Conservation (phyloP, 2,329 filamentous ascomycete species). For the Capronia coronata region DNA sequence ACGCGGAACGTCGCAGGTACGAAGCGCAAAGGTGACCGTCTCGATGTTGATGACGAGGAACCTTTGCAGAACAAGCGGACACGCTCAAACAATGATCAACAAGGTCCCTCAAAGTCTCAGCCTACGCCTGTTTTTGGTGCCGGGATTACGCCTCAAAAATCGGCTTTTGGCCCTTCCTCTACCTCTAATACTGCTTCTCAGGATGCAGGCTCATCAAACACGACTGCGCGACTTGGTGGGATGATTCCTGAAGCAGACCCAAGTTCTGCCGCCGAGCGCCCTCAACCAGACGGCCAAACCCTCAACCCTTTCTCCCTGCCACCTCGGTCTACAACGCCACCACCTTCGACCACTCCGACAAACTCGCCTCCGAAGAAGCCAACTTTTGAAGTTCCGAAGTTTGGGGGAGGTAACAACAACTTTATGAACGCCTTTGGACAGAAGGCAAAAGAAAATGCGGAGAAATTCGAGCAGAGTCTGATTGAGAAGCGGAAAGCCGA, state of each 20-base stretch:
- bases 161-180: background rate
- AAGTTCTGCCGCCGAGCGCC: background rate
- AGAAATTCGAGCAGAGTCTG: constrained; percentile 39
- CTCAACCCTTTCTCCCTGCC: background rate
- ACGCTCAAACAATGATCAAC: constrained; percentile 10
- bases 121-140: background rate
- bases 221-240: constrained; percentile 4
- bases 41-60: constrained; percentile 19
- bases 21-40: constrained; percentile 31
- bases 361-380: constrained; percentile 26
- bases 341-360: constrained; percentile 24
- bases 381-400: constrained; percentile 32
- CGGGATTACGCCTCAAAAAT: background rate
- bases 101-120: background rate
- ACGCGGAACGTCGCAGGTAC: constrained; percentile 21
- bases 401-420: constrained; percentile 31
- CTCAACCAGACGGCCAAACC: background rate
- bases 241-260: constrained; percentile 3
- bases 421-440: constrained; percentile 42
- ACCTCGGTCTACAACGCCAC: background rate
- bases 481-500: constrained; percentile 46
- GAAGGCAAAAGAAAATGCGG: constrained; percentile 32
- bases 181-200: background rate
- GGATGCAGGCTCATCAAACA: constrained; percentile 1
- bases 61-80: constrained; percentile 27